Conservation (phyloP, 345 rosid genomes). For the Euphorbia pulcherrima region DNA sequence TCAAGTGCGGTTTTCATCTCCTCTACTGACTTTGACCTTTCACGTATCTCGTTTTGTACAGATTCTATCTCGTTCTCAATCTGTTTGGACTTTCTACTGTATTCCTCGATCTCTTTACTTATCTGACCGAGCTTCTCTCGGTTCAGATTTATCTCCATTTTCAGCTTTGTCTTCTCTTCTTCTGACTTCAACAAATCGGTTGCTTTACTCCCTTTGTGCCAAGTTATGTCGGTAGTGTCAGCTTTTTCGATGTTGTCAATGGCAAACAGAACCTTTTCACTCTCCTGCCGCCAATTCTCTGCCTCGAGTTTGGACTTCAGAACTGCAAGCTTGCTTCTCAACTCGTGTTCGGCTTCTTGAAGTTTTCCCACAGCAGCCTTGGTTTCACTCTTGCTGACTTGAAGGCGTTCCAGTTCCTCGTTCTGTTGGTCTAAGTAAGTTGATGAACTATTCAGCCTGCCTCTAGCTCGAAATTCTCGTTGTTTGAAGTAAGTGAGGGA, state of each 20-base stretch:
- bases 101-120: constrained; percentile 44
- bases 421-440: constrained; percentile 45
- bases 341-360: constrained; percentile 51
- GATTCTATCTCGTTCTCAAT: constrained; percentile 38
- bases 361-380: constrained; percentile 43
- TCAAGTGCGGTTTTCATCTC: constrained; percentile 48
- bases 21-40: constrained; percentile 36
- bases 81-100: constrained; percentile 38
- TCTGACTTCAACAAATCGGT: constrained; percentile 66
- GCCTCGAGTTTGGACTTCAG: constrained; percentile 69
- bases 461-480: constrained; percentile 58
- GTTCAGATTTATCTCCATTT: constrained; percentile 48
- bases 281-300: constrained; percentile 62
- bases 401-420: constrained; percentile 39
- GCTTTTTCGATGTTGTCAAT: constrained; percentile 69
- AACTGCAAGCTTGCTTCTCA: constrained; percentile 38
- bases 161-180: constrained; percentile 77
- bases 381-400: constrained; percentile 41
- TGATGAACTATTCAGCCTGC: constrained; percentile 34
- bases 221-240: constrained; percentile 34
- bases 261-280: constrained; percentile 68
- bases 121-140: constrained; percentile 49
- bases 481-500: constrained; percentile 59
- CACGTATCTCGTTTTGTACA: constrained; percentile 41
- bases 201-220: constrained; percentile 60